Evolutionary conservation across 192 early-diverging fungal genomes (phyloP), one percentile per base, ranked within the genome.

Genomic region (Chytriomyces hyalinus): DNA sequence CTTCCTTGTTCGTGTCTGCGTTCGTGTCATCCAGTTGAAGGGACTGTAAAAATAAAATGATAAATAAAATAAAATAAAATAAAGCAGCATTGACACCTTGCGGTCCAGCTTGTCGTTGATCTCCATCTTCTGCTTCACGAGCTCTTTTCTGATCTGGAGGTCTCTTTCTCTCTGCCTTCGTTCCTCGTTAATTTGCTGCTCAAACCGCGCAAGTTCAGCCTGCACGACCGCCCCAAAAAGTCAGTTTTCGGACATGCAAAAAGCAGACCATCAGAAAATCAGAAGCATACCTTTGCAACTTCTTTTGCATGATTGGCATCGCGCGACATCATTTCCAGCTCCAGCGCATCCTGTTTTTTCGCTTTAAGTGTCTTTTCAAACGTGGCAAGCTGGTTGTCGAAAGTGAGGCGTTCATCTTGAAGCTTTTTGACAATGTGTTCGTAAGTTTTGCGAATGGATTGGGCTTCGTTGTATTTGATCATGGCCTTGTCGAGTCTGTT

Each of bases 391-490:
- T 90, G 87, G 57, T 85, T 85, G 64, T 90, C 88, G 73, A 90
- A 90, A 24, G 85, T 83, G 51, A 90, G 80, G 13, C 88, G 78
- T 66, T 90, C 89, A 28, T 90, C 89, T 77, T 90, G 89, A 44
- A 90, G 78, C 22, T 82, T 53, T 68, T 88, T 84, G 45, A 87
- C 84, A 72, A 90, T 90, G 61, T 84, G 80, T 73, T 90, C 89
- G 75, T 90, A 90, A 0, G 84, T 88, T 75, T 90, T 90, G 26
- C 83, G 79, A 46, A 90, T 84, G 1, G 89, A 85, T 63, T 90
- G 89, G 2, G 89, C 86, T 73, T 90, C 89, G 76, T 90, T 88
- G 80, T 88, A 90, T 70, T 90, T 90, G 75, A 90, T 90, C 73
- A 84, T 83, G 28, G 88, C 88, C 72, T 90, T 90, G 77, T 90